phyloP scores from a whole-genome alignment of 1,284 basidiomycete species.

The Boletellus deceptivus region DNA sequence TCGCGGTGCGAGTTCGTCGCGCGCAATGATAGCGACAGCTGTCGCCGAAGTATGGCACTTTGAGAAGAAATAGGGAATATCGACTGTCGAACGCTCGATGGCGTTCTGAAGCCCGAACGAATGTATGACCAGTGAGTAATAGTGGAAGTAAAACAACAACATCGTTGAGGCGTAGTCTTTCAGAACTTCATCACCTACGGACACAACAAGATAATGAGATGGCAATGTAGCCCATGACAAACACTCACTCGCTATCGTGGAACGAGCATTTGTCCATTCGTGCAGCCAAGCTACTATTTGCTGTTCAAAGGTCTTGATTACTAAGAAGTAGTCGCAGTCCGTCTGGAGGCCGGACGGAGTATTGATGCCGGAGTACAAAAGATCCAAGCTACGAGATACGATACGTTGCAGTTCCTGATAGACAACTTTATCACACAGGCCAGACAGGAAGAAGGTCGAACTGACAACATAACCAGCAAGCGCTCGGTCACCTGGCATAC shows the following conservation, averaged over 20 bases:
- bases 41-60: slow-evolving; percentile 79
- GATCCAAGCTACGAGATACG: slow-evolving; percentile 84
- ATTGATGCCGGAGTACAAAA: slow-evolving; percentile 83
- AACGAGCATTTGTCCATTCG: slow-evolving; percentile 48
- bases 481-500: slow-evolving; percentile 60
- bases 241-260: slow-evolving; percentile 17
- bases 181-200: slow-evolving; percentile 31
- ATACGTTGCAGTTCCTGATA: slow-evolving; percentile 81
- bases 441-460: slow-evolving; percentile 15
- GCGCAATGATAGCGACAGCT: slow-evolving; percentile 64
- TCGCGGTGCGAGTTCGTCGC: slow-evolving; percentile 72
- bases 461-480: slow-evolving; percentile 71
- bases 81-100: slow-evolving; percentile 68
- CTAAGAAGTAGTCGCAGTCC: slow-evolving; percentile 84
- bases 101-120: slow-evolving; percentile 96
- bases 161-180: slow-evolving; percentile 53
- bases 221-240: neutral
- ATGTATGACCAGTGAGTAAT: slow-evolving; percentile 85
- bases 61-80: slow-evolving; percentile 86
- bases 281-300: slow-evolving; percentile 72
- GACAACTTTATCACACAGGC: slow-evolving; percentile 4
- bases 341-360: slow-evolving; percentile 81
- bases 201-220: slow-evolving; percentile 8
- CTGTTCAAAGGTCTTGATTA: slow-evolving; percentile 82
- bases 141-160: slow-evolving; percentile 78